phyloP scores from a whole-genome alignment of 139 green algal genomes.

The Chlamydomonas sphaeroides region DNA sequence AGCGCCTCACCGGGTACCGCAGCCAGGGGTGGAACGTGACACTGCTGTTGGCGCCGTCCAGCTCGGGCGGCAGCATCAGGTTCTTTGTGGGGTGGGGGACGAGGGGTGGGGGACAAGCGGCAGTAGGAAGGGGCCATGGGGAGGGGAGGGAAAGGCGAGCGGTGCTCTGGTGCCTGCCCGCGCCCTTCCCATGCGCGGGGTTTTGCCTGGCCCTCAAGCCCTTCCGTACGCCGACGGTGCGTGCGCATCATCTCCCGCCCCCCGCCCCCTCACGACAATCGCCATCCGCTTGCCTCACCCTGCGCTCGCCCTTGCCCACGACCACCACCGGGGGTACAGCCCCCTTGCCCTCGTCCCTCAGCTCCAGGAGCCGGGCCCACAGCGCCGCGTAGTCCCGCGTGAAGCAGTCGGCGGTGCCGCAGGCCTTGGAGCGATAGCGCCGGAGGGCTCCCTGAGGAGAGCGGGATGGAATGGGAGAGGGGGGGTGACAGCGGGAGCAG shows the following conservation, averaged over 20 bases:
- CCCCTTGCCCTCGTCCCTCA: constrained; percentile 1
- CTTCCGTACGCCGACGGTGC: too few species aligned
- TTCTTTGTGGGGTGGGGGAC: not conserved
- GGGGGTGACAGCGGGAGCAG: too few species aligned
- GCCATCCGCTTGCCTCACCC: too few species aligned
- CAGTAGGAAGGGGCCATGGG: too few species aligned
- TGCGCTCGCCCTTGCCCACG: constrained; percentile 47
- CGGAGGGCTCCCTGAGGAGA: constrained; percentile 43
- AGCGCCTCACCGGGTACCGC: constrained; percentile 36
- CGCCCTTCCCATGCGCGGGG: too few species aligned
- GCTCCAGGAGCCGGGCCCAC: constrained; percentile 46
- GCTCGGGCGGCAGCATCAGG: constrained; percentile 38
- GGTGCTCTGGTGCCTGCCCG: too few species aligned
- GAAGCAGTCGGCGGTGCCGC: constrained; percentile 17
- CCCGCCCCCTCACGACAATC: too few species aligned
- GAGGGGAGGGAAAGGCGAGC: too few species aligned
- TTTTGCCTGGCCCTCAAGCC: too few species aligned
- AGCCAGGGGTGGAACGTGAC: constrained; percentile 37
- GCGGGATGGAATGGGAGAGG: too few species aligned
- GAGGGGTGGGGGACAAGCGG: too few species aligned
- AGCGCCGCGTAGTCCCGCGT: constrained; percentile 50
- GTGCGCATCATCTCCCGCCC: too few species aligned
- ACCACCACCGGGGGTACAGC: constrained; percentile 24
- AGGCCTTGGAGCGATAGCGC: constrained; percentile 37
- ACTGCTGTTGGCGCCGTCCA: constrained; percentile 24